Evolutionary conservation across 805 yeast genomes (phyloP).

Genomic region (Ogataea kodamae): DNA sequence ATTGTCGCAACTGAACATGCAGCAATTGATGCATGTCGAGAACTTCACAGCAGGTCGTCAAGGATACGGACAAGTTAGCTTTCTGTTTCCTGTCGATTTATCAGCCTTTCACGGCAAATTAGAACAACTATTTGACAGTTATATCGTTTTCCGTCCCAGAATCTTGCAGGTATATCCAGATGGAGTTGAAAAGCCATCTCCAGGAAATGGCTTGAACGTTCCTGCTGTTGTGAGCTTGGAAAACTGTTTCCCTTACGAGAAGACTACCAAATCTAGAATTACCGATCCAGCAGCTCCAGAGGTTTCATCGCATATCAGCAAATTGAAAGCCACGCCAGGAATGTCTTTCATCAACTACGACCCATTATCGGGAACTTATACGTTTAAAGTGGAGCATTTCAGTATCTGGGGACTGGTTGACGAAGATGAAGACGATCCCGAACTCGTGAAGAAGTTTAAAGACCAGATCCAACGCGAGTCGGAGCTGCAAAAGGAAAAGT

Average conservation of each 20-base stretch:
- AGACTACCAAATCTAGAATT: constrained; percentile 23
- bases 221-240: constrained; percentile 73
- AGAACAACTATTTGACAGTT: constrained; percentile 37
- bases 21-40: constrained; percentile 52
- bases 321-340: constrained; percentile 54
- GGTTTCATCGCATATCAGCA: constrained; percentile 45
- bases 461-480: constrained; percentile 27
- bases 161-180: constrained; percentile 64
- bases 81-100: constrained; percentile 65
- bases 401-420: constrained; percentile 90
- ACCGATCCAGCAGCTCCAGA: constrained; percentile 38
- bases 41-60: constrained; percentile 67
- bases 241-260: constrained; percentile 48
- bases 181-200: constrained; percentile 48
- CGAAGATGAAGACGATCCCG: constrained; percentile 56
- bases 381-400: constrained; percentile 83
- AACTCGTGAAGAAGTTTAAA: constrained; percentile 32
- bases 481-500: constrained; percentile 18
- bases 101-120: constrained; percentile 45
- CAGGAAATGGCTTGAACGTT: constrained; percentile 69
- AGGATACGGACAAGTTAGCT: constrained; percentile 66
- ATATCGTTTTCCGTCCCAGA: constrained; percentile 45
- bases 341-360: constrained; percentile 80
- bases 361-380: constrained; percentile 71
- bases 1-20: constrained; percentile 40